These are phyloP conservation scores for Pythium aristosporum DNA, from an alignment of 352 stramenopile species.

Conservation along the genomic window DNA sequence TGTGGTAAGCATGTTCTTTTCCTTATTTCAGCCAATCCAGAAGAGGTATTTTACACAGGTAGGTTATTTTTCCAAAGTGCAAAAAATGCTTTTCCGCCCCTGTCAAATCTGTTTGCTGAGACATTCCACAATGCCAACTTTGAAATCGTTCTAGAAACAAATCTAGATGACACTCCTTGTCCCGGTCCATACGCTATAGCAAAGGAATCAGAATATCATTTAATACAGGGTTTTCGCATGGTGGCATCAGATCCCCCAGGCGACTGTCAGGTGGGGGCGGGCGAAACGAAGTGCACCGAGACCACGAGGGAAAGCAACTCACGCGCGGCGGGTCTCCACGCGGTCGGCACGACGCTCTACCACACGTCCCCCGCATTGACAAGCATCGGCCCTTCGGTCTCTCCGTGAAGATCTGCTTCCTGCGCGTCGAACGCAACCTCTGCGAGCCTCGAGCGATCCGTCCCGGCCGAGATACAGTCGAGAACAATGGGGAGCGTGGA, in stretches of 20 bases:
- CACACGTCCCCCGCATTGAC: neutral
- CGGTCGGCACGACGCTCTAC: neutral
- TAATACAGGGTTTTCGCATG: constrained; percentile 13
- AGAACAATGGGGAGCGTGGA: constrained; percentile 48
- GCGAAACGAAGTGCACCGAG: constrained; percentile 18
- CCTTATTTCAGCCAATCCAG: constrained; percentile 1
- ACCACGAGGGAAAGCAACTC: constrained; percentile 1
- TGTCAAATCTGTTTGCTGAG: constrained; percentile 23
- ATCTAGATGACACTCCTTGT: neutral
- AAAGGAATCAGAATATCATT: constrained; percentile 1
- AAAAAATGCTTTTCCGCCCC: neutral
- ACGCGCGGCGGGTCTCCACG: neutral
- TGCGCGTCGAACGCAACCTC: neutral
- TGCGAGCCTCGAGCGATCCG: neutral
- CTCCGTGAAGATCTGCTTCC: neutral
- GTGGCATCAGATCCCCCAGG: constrained; percentile 22
- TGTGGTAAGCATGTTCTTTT: neutral
- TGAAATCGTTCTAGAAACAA: constrained; percentile 3
- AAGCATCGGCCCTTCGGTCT: neutral
- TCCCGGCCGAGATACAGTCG: constrained; percentile 11
- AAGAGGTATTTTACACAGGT: neutral
- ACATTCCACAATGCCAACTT: constrained; percentile 14
- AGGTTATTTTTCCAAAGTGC: neutral
- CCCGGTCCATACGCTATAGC: too few species aligned
- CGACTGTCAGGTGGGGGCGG: constrained; percentile 1